phyloP scores from a whole-genome alignment of 2,329 filamentous ascomycete species.

The Pseudogymnoascus pannorum region DNA sequence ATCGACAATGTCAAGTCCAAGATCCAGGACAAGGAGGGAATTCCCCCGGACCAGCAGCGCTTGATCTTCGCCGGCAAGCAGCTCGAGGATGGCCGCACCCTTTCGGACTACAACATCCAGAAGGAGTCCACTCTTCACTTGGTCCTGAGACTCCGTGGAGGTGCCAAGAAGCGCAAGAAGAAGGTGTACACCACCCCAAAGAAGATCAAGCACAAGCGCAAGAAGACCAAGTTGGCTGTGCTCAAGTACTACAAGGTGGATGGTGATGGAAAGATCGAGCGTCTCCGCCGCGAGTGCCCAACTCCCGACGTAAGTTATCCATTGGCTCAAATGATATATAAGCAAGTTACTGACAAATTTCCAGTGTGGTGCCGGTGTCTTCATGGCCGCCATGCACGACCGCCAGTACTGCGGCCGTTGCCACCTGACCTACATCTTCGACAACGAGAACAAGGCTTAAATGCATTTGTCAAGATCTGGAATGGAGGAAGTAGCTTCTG shows the following conservation, averaged over 20 bases:
- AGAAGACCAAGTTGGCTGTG: conserved; percentile 99
- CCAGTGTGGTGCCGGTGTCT: conserved; percentile 98
- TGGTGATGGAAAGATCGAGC: conserved; percentile 99
- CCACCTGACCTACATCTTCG: conserved; percentile 68
- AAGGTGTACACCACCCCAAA: conserved; percentile 99
- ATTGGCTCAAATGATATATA: not conserved
- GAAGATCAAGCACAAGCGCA: conserved; percentile 99
- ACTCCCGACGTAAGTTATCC: conserved; percentile 65
- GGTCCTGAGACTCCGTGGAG: conserved; percentile 96
- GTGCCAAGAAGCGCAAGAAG: conserved; percentile 99
- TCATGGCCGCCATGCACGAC: conserved; percentile 99
- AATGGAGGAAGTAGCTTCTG: conserved; percentile 7
- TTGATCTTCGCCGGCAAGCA: conserved; percentile 99
- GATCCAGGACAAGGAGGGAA: conserved; percentile 98
- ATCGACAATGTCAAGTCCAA: conserved; percentile 99
- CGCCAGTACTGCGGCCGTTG: conserved; percentile 67
- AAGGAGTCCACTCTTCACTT: conserved; percentile 99
- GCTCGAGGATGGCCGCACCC: conserved; percentile 97
- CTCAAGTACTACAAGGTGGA: conserved; percentile 99
- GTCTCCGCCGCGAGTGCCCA: conserved; percentile 96
- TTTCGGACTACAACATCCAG: conserved; percentile 99
- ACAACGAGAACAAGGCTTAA: conserved; percentile 42
- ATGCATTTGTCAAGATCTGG: conserved; percentile 9
- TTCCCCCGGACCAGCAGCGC: conserved; percentile 97
- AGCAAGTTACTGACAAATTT: conserved; percentile 30